Conservation (phyloP, 768 basidiomycete genomes). For the Pilatotrama ljubarskyi region DNA sequence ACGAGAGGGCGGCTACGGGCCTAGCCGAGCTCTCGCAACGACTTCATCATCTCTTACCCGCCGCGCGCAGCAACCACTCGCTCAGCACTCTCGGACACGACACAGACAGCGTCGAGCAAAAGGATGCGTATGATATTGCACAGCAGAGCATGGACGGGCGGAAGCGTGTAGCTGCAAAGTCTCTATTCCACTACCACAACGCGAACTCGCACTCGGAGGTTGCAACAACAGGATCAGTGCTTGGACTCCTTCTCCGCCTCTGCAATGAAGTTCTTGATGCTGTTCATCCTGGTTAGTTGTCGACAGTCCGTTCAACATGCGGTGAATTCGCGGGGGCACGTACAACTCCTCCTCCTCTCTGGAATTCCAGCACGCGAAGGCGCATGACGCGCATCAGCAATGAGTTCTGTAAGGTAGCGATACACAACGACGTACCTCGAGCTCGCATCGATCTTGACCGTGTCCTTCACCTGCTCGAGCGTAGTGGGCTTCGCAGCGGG, state of each 20-base stretch:
- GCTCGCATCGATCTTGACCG: constrained; percentile 60
- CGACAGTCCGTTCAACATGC: constrained; percentile 32
- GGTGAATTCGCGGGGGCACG: constrained; percentile 34
- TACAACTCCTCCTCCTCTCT: constrained; percentile 90
- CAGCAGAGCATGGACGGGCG: background rate
- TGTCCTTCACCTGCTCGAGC: constrained; percentile 56
- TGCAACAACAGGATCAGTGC: constrained; percentile 36
- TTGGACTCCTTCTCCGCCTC: constrained; percentile 81
- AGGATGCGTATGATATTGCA: background rate
- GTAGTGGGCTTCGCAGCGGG: constrained; percentile 42
- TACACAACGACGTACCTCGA: constrained; percentile 57
- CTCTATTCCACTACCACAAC: constrained; percentile 18
- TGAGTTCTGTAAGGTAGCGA: background rate
- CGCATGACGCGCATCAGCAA: constrained; percentile 3
- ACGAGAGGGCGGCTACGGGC: constrained; percentile 9
- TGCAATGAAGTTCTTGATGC: constrained; percentile 77
- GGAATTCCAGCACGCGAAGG: background rate
- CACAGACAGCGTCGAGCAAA: background rate
- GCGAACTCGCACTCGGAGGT: background rate
- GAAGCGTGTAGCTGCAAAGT: constrained; percentile 7
- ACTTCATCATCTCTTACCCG: constrained; percentile 9
- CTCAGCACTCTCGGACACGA: background rate
- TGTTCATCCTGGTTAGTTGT: constrained; percentile 54
- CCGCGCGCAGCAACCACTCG: constrained; percentile 4
- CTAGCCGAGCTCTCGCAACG: constrained; percentile 18